phyloP scores from a whole-genome alignment of 805 yeast species.

The Myxozyma geophila region DNA sequence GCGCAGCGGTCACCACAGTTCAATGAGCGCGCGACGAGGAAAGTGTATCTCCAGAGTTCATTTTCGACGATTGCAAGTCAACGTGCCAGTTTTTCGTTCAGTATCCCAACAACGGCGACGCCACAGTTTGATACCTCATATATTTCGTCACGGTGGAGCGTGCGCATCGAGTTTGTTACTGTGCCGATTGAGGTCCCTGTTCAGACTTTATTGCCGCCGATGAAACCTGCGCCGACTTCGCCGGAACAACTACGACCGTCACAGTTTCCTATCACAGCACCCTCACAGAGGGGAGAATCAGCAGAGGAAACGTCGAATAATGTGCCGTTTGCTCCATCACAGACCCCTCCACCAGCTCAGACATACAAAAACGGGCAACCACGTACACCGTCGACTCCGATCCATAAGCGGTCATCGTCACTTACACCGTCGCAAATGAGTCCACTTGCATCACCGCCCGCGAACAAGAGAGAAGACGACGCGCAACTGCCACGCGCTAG shows the following conservation, averaged over 20 bases:
- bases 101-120: conserved; percentile 46
- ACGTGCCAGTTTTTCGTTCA: conserved; percentile 40
- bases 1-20: conserved; percentile 39
- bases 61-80: conserved; percentile 37
- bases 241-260: background rate
- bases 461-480: background rate
- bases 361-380: conserved; percentile 6
- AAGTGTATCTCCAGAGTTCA: conserved; percentile 40
- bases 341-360: conserved; percentile 2
- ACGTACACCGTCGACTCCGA: conserved; percentile 12
- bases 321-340: background rate
- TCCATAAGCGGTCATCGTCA: conserved; percentile 12
- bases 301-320: background rate
- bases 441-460: background rate
- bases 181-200: conserved; percentile 21
- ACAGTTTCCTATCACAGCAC: no score
- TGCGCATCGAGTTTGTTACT: conserved; percentile 44
- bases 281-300: no score
- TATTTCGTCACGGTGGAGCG: conserved; percentile 43
- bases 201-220: background rate
- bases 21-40: conserved; percentile 38
- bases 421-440: conserved; percentile 1
- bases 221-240: background rate
- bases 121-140: conserved; percentile 45
- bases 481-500: background rate